Evolutionary conservation across 169 alveolate genomes (phyloP).

Genomic region (Plasmodium fragile): DNA sequence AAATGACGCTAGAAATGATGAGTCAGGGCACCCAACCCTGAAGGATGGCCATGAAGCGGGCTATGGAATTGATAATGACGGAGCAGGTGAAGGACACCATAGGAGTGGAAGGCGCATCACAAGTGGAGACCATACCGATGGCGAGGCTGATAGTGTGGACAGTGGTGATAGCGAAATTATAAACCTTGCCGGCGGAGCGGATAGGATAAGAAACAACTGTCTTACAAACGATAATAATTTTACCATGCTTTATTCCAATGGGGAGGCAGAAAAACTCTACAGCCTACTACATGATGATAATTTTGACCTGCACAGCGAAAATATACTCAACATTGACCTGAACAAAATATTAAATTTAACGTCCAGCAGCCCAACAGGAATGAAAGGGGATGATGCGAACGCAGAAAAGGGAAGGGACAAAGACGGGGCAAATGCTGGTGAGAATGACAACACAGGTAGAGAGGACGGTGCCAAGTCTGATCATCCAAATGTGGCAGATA

Average conservation of each 20-base stretch:
- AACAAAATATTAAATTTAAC: conserved; percentile 24
- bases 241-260: conserved; percentile 18
- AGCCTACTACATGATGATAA: background rate
- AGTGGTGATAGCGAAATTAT: background rate
- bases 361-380: background rate
- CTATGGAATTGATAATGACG: background rate
- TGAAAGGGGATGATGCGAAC: background rate
- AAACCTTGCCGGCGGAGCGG: background rate
- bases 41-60: background rate
- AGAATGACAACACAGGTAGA: background rate
- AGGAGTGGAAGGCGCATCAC: background rate
- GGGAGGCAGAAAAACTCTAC: conserved; percentile 5
- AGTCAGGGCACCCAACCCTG: background rate
- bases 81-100: background rate
- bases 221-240: background rate
- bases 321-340: conserved; percentile 32
- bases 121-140: background rate
- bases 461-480: background rate
- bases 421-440: background rate
- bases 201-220: background rate
- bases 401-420: background rate
- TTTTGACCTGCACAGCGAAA: conserved; percentile 24
- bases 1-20: conserved; percentile 15
- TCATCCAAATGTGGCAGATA: background rate
- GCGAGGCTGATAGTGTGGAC: background rate